A percentile compares a stretch with the other conserved stretches of the same genome.
These are phyloP conservation scores for Fusarium burgessii DNA, from an alignment of 2,329 filamentous ascomycete genomes.

Conservation along the genomic window DNA sequence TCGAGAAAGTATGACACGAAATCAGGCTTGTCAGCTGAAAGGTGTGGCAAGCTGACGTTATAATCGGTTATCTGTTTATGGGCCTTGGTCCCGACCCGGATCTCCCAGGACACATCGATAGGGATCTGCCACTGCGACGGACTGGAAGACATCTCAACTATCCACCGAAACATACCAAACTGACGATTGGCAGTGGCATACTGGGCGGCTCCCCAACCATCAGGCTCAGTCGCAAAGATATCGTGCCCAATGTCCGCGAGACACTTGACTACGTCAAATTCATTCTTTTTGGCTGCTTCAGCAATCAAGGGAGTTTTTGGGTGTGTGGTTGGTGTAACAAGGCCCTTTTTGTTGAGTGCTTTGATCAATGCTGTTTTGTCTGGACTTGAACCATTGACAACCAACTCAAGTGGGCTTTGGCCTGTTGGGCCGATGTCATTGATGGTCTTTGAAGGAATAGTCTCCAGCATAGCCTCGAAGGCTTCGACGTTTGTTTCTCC, in stretches of 20 bases:
- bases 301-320: not conserved
- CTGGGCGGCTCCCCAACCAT: no score
- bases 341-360: not conserved
- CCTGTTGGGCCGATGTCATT: accelerated
- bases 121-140: not conserved
- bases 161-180: no score
- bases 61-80: not conserved
- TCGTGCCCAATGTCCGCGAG: not conserved
- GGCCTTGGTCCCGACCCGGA: no score
- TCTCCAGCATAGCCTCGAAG: not conserved
- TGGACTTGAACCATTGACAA: not conserved
- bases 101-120: accelerated
- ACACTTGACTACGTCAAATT: not conserved
- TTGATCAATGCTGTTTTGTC: not conserved
- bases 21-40: not conserved
- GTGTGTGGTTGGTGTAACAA: accelerated
- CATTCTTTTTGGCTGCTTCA: not conserved
- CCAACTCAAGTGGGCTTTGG: not conserved
- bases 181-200: no score
- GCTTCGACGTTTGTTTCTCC: accelerated
- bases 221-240: accelerated
- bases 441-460: not conserved
- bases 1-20: not conserved
- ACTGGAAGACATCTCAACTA: not conserved
- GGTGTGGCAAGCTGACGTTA: not conserved